Evolutionary conservation across 1,284 basidiomycete genomes (phyloP), one percentile per base, ranked within the genome.

Genomic region (Ustilago curta): DNA sequence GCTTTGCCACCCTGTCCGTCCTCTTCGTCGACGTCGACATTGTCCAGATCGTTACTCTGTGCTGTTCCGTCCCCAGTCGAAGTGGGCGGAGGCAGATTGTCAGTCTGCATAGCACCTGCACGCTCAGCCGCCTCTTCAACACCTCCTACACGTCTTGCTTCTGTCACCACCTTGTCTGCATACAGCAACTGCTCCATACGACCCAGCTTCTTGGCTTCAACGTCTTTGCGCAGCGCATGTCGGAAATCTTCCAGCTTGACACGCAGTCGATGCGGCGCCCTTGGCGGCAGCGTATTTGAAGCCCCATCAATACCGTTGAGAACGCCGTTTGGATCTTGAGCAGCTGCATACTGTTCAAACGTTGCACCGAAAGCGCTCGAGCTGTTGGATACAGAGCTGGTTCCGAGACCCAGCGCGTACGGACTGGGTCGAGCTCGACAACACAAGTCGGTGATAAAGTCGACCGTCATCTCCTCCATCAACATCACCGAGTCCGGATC

Each of bases 401-500:
- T 72, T 0, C 73, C 71, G 2, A 79, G 69, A 4, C 79, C 79
- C 4, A 84, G 61, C 0, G 80, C 43, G 37, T 65, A 76, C 48
- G 80, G 67, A 29, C 75, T 79, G 60, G 73, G 66, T 44, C 65
- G 89, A 90, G 81, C 84, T 92, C 94, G 47, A 48, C 80, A 70
- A 60, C 81, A 82, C 18, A 97, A 89, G 78, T 96, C 94, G 35
- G 91, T 90, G 74, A 97, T 93, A 78, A 94, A 95, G 83, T 95
- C 93, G 48, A 95, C 90, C 43, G 95, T 87, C 71, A 97, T 94
- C 83, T 96, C 94, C 84, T 97, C 94, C 91, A 97, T 93, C 31
- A 97, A 91, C 78, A 90, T 91, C 31, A 95, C 91, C 0, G 92
- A 91, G 77, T 96, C 94, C 49, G 90, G 91, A 8, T 92, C 90